Evolutionary conservation across 345 rosid genomes (phyloP).

Genomic region (Microcos paniculata): DNA sequence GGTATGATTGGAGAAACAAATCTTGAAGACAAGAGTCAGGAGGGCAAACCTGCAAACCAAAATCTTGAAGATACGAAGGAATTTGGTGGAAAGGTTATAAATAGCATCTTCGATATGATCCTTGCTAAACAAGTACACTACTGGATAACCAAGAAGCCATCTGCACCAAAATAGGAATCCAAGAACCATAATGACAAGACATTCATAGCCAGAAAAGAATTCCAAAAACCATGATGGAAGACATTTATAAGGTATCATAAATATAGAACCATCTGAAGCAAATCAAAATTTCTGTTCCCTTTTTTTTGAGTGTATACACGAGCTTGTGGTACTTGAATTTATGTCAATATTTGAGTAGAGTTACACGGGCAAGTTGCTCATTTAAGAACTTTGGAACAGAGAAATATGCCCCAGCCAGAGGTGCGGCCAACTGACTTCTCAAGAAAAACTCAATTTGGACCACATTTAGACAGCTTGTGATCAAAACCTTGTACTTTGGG

Average conservation of each 20-base stretch:
- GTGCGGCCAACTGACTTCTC: neutral
- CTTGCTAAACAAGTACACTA: conserved; percentile 81
- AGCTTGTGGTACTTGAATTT: neutral
- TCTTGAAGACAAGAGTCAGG: neutral
- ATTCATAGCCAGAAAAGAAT: conserved; percentile 12
- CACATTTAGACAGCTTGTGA: neutral
- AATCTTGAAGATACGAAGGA: conserved; percentile 70
- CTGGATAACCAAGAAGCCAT: conserved; percentile 95
- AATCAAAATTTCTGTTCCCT: neutral
- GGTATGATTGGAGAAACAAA: neutral
- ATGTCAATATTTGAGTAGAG: conserved; percentile 1
- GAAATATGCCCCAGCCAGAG: neutral
- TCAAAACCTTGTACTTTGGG: neutral
- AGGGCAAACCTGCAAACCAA: conserved; percentile 57
- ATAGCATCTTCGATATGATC: conserved; percentile 77
- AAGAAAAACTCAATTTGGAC: neutral
- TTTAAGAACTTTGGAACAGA: conserved; percentile 1
- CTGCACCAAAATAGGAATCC: conserved; percentile 35
- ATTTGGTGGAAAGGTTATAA: conserved; percentile 81
- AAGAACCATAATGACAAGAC: neutral
- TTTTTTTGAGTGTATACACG: too few relatives aligned
- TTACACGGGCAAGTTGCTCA: neutral
- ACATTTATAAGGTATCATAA: neutral
- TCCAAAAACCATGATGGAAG: neutral
- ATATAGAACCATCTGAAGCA: neutral